Evolutionary conservation across 208 protist species (phyloP), one percentile per base, ranked within the genome.

Genomic region (Leptomonas pyrrhocoris): DNA sequence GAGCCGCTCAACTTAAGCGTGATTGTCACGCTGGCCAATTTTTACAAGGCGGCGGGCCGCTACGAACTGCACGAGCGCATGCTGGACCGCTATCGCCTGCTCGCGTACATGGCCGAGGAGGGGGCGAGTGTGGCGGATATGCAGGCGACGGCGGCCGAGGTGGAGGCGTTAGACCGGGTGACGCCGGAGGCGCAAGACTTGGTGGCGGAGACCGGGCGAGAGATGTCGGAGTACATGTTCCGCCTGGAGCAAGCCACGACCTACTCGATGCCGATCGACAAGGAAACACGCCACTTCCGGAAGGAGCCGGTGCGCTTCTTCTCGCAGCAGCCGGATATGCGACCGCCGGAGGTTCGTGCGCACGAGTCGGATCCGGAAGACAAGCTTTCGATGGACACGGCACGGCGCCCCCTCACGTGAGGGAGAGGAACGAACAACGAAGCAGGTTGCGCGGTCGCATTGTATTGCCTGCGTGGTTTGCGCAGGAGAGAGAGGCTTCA

Each of bases 81-180:
- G 86, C 75, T 92, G 76, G 89, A 94, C 68, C 89, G 86, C 49
- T 94, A 91, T 77, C 79, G 74, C 16, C 75, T 90, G 67, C 72
- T 94, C 49, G 71, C 64, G 9, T 85, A 76, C 72, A 79, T 94
- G 68, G 25, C 83, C 46, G 86, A 92, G 63, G 73, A 73, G 56
- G 83, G 64, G 18, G 89, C 83, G 36, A 84, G 57, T 55, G 70
- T 62, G 50, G 81, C 74, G 53, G 89, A 94, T 43, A 83, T 94
- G 62, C 46, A 73, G 30, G 72, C 69, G 2, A 84, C 77, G 27
- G 64, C 80, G 19, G 62, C 86, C 9, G 86, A 92, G 68, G 85
- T 94, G 15, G 54, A 76, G 49, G 55, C 67, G 31, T 56, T 86
- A 25, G 88, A 90, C n/a, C 21, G 46, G 40, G 60, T 55, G 40